These are phyloP conservation scores for Cercophora newfieldiana DNA, from an alignment of 495 filamentous ascomycete genomes.

Conservation along the genomic window DNA sequence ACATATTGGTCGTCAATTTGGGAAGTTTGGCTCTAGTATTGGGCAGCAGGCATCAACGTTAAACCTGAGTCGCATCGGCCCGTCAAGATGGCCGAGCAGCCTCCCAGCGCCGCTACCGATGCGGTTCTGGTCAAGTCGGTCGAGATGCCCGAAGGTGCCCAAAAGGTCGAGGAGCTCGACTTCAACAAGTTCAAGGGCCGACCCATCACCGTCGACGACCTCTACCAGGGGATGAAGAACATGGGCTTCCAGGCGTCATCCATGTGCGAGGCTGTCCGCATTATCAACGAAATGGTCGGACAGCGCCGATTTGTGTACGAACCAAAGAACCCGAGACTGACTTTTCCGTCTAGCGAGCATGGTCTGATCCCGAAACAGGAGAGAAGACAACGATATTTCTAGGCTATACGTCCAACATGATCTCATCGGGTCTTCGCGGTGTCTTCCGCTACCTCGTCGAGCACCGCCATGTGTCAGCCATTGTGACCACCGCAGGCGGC, in stretches of 20 bases:
- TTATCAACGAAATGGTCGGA: conserved; percentile 93
- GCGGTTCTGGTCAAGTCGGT: conserved; percentile 89
- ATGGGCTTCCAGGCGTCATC: conserved; percentile 94
- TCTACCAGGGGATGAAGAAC: conserved; percentile 75
- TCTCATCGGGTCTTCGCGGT: conserved; percentile 90
- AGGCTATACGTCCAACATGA: conserved; percentile 94
- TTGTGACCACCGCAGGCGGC: conserved; percentile 95
- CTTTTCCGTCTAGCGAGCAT: conserved; percentile 62
- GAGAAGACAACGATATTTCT: conserved; percentile 88
- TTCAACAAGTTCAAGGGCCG: conserved; percentile 76
- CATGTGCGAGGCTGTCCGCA: conserved; percentile 77
- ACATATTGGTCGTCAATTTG: neutral
- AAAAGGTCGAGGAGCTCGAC: conserved; percentile 81
- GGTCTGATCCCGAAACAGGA: conserved; percentile 69
- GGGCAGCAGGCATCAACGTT: conserved; percentile 24
- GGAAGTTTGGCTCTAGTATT: neutral
- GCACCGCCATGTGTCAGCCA: conserved; percentile 83
- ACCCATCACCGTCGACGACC: conserved; percentile 78
- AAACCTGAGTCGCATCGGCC: too few species aligned
- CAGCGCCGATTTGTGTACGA: neutral
- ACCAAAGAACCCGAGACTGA: conserved; percentile 10
- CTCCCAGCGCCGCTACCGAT: conserved; percentile 69
- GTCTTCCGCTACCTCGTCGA: conserved; percentile 90
- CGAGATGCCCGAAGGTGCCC: conserved; percentile 71
- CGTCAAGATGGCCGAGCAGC: conserved; percentile 25